Conservation (phyloP, 2,329 filamentous ascomycete genomes). For the Rasamsonia emersonii region DNA sequence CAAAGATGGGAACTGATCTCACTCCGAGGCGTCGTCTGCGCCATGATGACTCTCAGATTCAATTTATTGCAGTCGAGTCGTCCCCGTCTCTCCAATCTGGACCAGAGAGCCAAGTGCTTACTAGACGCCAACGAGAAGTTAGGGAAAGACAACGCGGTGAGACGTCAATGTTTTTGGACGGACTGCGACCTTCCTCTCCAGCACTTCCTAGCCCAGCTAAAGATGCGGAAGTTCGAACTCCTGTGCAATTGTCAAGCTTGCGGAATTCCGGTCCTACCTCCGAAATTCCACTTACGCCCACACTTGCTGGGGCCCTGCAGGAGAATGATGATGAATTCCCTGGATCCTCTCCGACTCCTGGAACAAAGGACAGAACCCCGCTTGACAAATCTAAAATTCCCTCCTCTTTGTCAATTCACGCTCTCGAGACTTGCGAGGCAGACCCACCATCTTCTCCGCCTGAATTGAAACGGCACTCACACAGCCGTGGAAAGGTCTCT, state of each 20-base stretch:
- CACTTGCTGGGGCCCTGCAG: slow-evolving; percentile 25
- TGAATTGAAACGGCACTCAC: slow-evolving; percentile 16
- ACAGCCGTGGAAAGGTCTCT: slow-evolving; percentile 13
- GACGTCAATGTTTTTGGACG: slow-evolving; percentile 58
- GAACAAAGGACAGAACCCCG: slow-evolving; percentile 25
- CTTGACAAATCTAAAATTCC: slow-evolving; percentile 20
- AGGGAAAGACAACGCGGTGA: slow-evolving; percentile 60
- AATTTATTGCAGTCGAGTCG: slow-evolving; percentile 62
- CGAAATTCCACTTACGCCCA: slow-evolving; percentile 34
- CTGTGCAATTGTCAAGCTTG: slow-evolving; percentile 19
- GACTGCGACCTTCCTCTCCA: slow-evolving; percentile 47
- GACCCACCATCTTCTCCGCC: slow-evolving; percentile 31
- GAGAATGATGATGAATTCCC: slow-evolving; percentile 39
- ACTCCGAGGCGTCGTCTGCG: slow-evolving; percentile 49
- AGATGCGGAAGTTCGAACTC: slow-evolving; percentile 16
- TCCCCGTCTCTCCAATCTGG: slow-evolving; percentile 42
- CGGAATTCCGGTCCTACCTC: slow-evolving; percentile 15
- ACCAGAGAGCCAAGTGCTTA: slow-evolving; percentile 63
- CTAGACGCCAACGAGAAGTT: slow-evolving; percentile 71
- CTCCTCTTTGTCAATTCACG: slow-evolving; percentile 26
- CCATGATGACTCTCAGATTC: slow-evolving; percentile 75
- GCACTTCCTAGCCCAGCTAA: slow-evolving; percentile 17
- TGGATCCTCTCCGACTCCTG: slow-evolving; percentile 46
- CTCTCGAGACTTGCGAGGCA: slow-evolving; percentile 12
- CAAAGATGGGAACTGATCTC: slow-evolving; percentile 23